phyloP scores from a whole-genome alignment of 2,329 filamentous ascomycete genomes.

The Aspergillus piperis region DNA sequence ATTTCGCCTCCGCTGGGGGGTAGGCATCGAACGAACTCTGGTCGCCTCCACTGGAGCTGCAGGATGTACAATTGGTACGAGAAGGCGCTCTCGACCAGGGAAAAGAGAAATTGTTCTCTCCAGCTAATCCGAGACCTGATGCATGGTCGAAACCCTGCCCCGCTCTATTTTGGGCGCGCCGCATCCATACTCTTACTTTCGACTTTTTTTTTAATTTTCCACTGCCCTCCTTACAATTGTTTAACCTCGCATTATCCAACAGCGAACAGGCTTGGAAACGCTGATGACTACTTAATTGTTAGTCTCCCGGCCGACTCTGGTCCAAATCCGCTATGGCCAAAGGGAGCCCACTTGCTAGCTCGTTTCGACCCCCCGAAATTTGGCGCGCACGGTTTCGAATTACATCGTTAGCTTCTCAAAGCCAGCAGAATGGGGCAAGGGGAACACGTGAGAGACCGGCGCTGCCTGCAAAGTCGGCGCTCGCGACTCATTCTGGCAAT shows the following conservation, averaged over 20 bases:
- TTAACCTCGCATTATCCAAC: neutral
- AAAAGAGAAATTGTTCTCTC: slow-evolving; percentile 20
- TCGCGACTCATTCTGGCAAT: slow-evolving; percentile 32
- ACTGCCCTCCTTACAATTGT: neutral
- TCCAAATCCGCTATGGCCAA: slow-evolving; percentile 15
- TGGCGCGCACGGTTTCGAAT: slow-evolving; percentile 15
- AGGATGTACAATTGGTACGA: slow-evolving; percentile 11
- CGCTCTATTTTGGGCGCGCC: slow-evolving; percentile 26
- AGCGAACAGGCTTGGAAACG: neutral
- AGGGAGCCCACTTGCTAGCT: slow-evolving; percentile 20
- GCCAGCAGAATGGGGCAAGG: slow-evolving; percentile 21
- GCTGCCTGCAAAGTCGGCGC: slow-evolving; percentile 31
- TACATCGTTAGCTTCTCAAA: slow-evolving; percentile 14
- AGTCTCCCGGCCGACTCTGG: slow-evolving; percentile 17
- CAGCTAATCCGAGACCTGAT: slow-evolving; percentile 20
- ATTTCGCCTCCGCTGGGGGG: slow-evolving; percentile 15
- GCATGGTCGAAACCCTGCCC: slow-evolving; percentile 22
- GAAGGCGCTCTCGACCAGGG: slow-evolving; percentile 16
- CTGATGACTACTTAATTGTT: slow-evolving; percentile 24
- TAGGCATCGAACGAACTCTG: slow-evolving; percentile 20
- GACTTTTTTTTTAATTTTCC: neutral
- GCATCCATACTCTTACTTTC: slow-evolving; percentile 4
- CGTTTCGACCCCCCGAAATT: slow-evolving; percentile 14
- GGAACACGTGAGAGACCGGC: slow-evolving; percentile 37
- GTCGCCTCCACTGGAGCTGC: slow-evolving; percentile 21